Percentiles rank a stretch among this genome's conserved stretches.
phyloP scores from a whole-genome alignment of 2,329 filamentous ascomycete genomes.

The Helotiales sp. region DNA sequence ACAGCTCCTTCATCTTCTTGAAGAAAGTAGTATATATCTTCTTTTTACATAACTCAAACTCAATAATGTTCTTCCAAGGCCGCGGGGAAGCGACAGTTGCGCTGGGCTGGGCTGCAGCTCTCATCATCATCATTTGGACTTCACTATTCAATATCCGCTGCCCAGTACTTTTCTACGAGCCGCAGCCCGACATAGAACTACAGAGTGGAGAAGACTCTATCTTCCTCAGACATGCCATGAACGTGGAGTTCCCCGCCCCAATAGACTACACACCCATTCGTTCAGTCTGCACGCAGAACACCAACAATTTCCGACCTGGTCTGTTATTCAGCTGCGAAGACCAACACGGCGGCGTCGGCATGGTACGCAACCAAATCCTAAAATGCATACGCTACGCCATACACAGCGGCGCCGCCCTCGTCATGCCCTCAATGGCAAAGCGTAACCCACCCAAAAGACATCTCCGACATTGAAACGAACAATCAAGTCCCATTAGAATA shows the following conservation, averaged over 20 bases:
- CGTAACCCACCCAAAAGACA: slow-evolving; percentile 32
- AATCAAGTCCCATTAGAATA: slow-evolving; percentile 30
- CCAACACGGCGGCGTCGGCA: slow-evolving; percentile 38
- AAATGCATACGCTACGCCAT: slow-evolving; percentile 41
- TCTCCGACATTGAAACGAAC: slow-evolving; percentile 19
- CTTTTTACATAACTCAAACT: neutral
- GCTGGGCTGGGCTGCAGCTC: neutral
- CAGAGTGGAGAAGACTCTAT: slow-evolving; percentile 13
- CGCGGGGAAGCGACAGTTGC: neutral
- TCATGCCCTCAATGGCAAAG: slow-evolving; percentile 30
- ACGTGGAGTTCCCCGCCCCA: neutral
- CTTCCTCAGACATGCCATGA: neutral
- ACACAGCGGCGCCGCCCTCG: slow-evolving; percentile 33
- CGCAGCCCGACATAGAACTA: slow-evolving; percentile 32
- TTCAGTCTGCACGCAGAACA: neutral
- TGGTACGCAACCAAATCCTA: slow-evolving; percentile 40
- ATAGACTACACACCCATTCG: slow-evolving; percentile 7
- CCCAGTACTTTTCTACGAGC: slow-evolving; percentile 1
- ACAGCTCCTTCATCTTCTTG: neutral
- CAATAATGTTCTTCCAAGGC: neutral
- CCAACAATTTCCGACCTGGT: neutral
- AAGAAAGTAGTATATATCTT: neutral
- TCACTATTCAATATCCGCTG: slow-evolving; percentile 6
- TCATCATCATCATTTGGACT: neutral
- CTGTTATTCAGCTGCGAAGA: slow-evolving; percentile 37